Conservation (phyloP, 345 rosid genomes). For the Leavenworthia alabamica region DNA sequence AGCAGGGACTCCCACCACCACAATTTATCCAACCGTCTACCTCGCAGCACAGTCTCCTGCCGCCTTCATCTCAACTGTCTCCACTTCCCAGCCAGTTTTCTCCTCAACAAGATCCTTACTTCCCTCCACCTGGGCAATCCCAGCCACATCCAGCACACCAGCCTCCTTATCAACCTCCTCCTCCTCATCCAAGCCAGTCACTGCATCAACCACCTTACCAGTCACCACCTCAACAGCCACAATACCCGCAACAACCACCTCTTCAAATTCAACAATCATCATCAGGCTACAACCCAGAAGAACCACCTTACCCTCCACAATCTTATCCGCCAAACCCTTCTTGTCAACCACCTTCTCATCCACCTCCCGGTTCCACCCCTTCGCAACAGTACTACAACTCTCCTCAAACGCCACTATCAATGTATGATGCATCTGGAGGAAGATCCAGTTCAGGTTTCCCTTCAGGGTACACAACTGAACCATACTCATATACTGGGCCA, state of each 20-base stretch:
- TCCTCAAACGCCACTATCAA: slow-evolving; percentile 46
- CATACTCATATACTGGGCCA: slow-evolving; percentile 45
- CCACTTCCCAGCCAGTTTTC: slow-evolving; percentile 59
- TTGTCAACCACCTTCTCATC: slow-evolving; percentile 54
- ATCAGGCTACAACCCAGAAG: slow-evolving; percentile 54
- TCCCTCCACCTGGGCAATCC: slow-evolving; percentile 49
- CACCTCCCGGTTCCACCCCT: slow-evolving; percentile 44
- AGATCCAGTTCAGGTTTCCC: slow-evolving; percentile 59
- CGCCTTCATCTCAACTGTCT: slow-evolving; percentile 46
- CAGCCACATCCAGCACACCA: slow-evolving; percentile 47
- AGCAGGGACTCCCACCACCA: slow-evolving; percentile 43
- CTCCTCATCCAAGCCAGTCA: slow-evolving; percentile 42
- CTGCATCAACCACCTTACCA: slow-evolving; percentile 61
- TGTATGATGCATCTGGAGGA: slow-evolving; percentile 52
- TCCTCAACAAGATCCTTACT: slow-evolving; percentile 67
- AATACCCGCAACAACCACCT: slow-evolving; percentile 52
- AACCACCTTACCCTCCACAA: slow-evolving; percentile 49
- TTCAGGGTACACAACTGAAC: slow-evolving; percentile 52
- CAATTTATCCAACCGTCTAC: slow-evolving; percentile 27
- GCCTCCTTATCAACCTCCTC: slow-evolving; percentile 64
- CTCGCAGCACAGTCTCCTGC: slow-evolving; percentile 44
- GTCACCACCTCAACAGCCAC: slow-evolving; percentile 53
- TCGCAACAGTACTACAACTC: slow-evolving; percentile 57
- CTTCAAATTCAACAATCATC: slow-evolving; percentile 50
- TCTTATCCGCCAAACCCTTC: slow-evolving; percentile 46